Base-by-base conservation (phyloP, 768 basidiomycete genomes). In the Kondoa subrosea region DNA sequence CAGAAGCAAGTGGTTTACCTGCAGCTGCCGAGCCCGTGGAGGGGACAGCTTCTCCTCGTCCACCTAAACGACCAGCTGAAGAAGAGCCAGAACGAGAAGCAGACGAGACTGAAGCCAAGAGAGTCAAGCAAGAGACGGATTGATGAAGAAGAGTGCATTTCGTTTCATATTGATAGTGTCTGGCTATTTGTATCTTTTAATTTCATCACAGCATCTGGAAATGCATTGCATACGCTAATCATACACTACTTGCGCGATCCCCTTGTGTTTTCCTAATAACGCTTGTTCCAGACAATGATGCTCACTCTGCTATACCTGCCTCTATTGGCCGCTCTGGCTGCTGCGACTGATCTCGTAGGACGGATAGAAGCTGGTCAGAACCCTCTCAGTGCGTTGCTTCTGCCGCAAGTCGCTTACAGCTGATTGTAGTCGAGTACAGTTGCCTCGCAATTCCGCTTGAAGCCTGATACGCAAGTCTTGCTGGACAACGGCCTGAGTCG, bases 111-210 rank as follows among this genome's bases (percentile, higher is more conserved):
- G 61, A 17, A 8, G 33, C 15, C 3, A 63, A 63, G 61, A 63
- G 33, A 32, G 61, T 63, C 29, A 63, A 63, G 29, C 61, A 63
- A 32, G 61, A 63, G 30, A 33, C 27, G 61, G 61, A 63, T 27
- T 27, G 4, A 26, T 59, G 58, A 59, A 26, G 56, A n/a, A n/a
- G n/a, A n/a, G 4, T 59, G 58, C 58, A 59, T 59, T 59, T 59
- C n/a, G n/a, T n/a, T n/a, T n/a, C n/a, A n/a, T n/a, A n/a, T n/a
- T n/a, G n/a, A n/a, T n/a, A n/a, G n/a, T n/a, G n/a, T n/a, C n/a
- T n/a, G n/a, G n/a, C n/a, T n/a, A n/a, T n/a, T n/a, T n/a, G n/a
- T n/a, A n/a, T n/a, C n/a, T n/a, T n/a, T n/a, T n/a, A n/a, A n/a
- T n/a, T n/a, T n/a, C n/a, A n/a, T n/a, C n/a, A n/a, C n/a, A n/a